These are phyloP conservation scores for Coemansia sp. DNA, from an alignment of 192 early-diverging fungal genomes.

Conservation along the genomic window DNA sequence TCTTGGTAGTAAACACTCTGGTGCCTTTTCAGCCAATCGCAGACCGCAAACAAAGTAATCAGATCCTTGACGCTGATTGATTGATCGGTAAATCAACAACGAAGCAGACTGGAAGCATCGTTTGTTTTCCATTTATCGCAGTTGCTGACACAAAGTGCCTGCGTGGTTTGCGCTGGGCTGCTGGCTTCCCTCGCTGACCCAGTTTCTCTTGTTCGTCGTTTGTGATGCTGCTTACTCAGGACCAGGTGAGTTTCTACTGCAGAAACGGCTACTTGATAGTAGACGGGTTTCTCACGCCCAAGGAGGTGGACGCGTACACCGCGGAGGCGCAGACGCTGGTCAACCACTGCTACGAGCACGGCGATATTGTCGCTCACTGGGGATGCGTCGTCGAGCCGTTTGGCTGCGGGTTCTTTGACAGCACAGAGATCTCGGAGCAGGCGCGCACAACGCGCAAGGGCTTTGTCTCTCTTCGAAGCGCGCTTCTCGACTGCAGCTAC, in stretches of 20 bases:
- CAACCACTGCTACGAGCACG: constrained; percentile 51
- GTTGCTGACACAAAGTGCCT: neutral
- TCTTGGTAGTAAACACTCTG: neutral
- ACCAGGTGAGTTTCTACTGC: constrained; percentile 25
- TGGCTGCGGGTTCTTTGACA: constrained; percentile 35
- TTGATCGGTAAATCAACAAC: neutral
- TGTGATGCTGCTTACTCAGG: constrained; percentile 6
- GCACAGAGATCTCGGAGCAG: constrained; percentile 8
- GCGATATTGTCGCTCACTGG: constrained; percentile 43
- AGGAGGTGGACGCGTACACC: constrained; percentile 18
- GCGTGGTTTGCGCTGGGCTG: neutral
- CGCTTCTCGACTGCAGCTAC: neutral
- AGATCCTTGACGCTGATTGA: neutral
- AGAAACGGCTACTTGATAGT: constrained; percentile 34
- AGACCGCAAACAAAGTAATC: constrained; percentile 29
- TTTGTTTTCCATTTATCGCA: too few species aligned
- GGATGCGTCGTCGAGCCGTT: constrained; percentile 52
- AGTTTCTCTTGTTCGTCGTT: neutral
- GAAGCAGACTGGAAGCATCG: too few species aligned
- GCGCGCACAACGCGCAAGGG: constrained; percentile 10
- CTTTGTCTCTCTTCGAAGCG: constrained; percentile 15
- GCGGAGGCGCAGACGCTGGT: constrained; percentile 32
- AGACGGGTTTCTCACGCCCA: constrained; percentile 17
- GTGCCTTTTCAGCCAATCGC: constrained; percentile 28
- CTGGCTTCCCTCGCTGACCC: neutral